Evolutionary conservation across 768 basidiomycete species (phyloP), one percentile per base, ranked within the genome.

Genomic region (Nevesoporus exiguus): DNA sequence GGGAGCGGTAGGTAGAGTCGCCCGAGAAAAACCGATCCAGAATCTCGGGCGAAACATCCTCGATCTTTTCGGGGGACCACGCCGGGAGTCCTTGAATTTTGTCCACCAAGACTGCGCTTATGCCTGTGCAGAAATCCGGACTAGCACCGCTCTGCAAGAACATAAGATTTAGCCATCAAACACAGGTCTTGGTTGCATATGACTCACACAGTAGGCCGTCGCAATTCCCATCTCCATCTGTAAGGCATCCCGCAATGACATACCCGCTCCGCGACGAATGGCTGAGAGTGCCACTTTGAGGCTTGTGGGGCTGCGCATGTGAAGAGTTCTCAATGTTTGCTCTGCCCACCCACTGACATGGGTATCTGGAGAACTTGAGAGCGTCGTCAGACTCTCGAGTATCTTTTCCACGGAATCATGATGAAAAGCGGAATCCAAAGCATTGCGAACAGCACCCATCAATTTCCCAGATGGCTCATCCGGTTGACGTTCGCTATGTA

Each of bases 151-250:
- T 83, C 93, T 94, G 65, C 19, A 43, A 58, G 25, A 57, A 3
- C 34, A 49, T 55, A 39, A 49, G 49, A 55, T 45, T 54, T 60
- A 27, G 63, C 42, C 53, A 42, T 51, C 37, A 52, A 55, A 55
- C 24, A 61, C 37, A 46, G 49, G 46, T 42, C 46, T 40, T 50
- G 30, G 40, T 27, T 21, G 51, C 54, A 53, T 39, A 46, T 31
- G 58, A 82, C 92, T 76, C 71, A 95, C 94, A 62, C 90, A 90
- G 70, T 84, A 96, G 15, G 93, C 93, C 31, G 88, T 84, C 19
- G 92, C 94, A 64, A 98, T 88, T 61, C 82, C 82, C 59, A 94
- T 76, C 66, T 98, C 96, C 84, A 89, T 92, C 59, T 87, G 74
- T 55, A 98, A 74, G 1, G 82, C 83, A 53, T 88, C 77, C 6